These are phyloP conservation scores for Chaetomium sp. DNA, from an alignment of 2,329 filamentous ascomycete genomes.

Conservation along the genomic window DNA sequence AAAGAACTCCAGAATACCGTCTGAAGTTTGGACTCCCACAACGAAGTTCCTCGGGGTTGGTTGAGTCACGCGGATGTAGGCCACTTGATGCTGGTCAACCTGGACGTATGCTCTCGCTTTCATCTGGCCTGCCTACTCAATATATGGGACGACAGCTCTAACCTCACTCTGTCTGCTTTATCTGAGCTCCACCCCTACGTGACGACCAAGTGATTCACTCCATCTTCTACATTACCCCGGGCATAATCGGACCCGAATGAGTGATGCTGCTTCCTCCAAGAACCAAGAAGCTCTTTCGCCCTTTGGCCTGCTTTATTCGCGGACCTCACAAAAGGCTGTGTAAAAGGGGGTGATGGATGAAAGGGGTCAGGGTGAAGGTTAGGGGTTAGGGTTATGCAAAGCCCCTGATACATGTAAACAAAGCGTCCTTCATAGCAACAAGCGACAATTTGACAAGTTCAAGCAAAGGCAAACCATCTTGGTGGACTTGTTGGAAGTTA, in stretches of 20 bases:
- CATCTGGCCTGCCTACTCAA: background rate
- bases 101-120: no score
- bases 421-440: background rate
- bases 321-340: background rate
- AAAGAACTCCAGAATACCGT: background rate
- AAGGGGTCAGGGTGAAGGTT: constrained; percentile 11
- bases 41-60: no score
- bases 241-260: background rate
- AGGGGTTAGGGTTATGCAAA: background rate
- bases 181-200: background rate
- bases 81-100: no score
- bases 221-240: background rate
- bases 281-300: background rate
- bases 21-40: background rate
- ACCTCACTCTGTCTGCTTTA: background rate
- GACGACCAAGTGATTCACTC: background rate
- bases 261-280: background rate
- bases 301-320: background rate
- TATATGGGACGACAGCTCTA: background rate
- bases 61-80: background rate
- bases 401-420: constrained; percentile 18
- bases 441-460: background rate
- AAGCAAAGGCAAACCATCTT: background rate
- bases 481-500: background rate
- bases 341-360: background rate